Percentiles rank a stretch among this genome's conserved stretches.
Evolutionary conservation across 2,329 filamentous ascomycete genomes (phyloP).

Genomic region (Diaporthe helianthi): DNA sequence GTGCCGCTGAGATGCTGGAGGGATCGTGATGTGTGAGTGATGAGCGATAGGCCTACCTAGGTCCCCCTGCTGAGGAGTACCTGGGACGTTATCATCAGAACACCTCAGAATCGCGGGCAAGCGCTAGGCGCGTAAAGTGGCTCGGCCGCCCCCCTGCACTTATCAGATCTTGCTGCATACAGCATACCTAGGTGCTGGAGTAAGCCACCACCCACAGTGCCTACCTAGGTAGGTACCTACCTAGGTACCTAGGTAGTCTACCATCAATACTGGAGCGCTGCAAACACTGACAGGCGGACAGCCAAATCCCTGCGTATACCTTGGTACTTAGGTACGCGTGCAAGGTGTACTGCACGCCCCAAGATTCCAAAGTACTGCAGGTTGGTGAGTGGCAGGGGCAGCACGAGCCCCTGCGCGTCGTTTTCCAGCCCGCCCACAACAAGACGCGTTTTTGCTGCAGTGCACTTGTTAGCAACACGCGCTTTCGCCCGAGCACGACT

Average conservation of each 20-base stretch:
- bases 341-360: background rate
- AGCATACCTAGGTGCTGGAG: no score
- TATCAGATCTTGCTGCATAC: slow-evolving; percentile 1
- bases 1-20: slow-evolving; percentile 12
- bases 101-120: slow-evolving; percentile 3
- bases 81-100: background rate
- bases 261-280: background rate
- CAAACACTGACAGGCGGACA: background rate
- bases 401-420: slow-evolving; percentile 32
- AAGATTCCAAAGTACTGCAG: slow-evolving; percentile 16
- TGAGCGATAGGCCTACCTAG: background rate
- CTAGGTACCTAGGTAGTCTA: no score
- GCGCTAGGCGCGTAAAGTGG: slow-evolving; percentile 24
- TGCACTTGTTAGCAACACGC: slow-evolving; percentile 28
- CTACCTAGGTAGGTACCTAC: no score
- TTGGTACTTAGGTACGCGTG: no score
- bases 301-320: no score
- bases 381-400: slow-evolving; percentile 16
- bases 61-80: background rate
- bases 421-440: slow-evolving; percentile 18
- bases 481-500: slow-evolving; percentile 31
- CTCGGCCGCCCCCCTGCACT: slow-evolving; percentile 3
- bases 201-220: no score
- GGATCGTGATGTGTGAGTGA: slow-evolving; percentile 5
- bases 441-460: slow-evolving; percentile 29